Evolutionary conservation across 805 yeast genomes (phyloP).

Genomic region (Candida coleopterorum): DNA sequence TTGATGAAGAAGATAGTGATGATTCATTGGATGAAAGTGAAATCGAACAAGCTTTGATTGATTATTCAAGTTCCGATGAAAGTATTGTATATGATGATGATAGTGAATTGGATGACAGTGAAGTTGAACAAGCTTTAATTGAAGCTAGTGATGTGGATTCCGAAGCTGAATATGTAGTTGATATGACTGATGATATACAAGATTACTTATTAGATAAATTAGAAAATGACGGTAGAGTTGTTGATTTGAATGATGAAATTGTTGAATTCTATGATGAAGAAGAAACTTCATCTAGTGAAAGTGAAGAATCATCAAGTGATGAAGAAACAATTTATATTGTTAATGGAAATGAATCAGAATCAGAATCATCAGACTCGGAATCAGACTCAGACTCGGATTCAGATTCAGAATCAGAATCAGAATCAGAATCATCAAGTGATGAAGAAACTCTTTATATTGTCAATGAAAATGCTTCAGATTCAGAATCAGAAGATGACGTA

Average conservation of each 20-base stretch:
- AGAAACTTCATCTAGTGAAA: slow-evolving; percentile 10
- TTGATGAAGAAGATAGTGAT: slow-evolving; percentile 8
- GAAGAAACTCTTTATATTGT: background rate
- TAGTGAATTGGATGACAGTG: slow-evolving; percentile 7
- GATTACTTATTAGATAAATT: slow-evolving; percentile 22
- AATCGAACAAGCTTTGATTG: slow-evolving; percentile 7
- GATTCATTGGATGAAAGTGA: slow-evolving; percentile 9
- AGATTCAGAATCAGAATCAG: slow-evolving; percentile 7
- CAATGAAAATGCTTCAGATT: background rate
- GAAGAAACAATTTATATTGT: slow-evolving; percentile 5
- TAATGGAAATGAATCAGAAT: slow-evolving; percentile 7
- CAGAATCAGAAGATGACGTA: slow-evolving; percentile 11
- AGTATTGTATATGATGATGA: slow-evolving; percentile 8
- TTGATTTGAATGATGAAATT: slow-evolving; percentile 28
- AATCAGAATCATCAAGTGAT: slow-evolving; percentile 5
- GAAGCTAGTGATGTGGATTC: slow-evolving; percentile 11
- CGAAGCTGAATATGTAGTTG: slow-evolving; percentile 16
- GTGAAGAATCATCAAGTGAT: slow-evolving; percentile 10
- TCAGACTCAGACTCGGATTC: slow-evolving; percentile 4
- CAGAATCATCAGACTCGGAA: slow-evolving; percentile 1
- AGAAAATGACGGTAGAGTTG: slow-evolving; percentile 21
- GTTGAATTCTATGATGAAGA: slow-evolving; percentile 23
- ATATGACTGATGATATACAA: slow-evolving; percentile 34
- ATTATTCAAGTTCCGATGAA: background rate
- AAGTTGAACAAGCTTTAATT: slow-evolving; percentile 7